Base-by-base conservation (phyloP, 495 filamentous ascomycete genomes). In the Xylaria scruposa region DNA sequence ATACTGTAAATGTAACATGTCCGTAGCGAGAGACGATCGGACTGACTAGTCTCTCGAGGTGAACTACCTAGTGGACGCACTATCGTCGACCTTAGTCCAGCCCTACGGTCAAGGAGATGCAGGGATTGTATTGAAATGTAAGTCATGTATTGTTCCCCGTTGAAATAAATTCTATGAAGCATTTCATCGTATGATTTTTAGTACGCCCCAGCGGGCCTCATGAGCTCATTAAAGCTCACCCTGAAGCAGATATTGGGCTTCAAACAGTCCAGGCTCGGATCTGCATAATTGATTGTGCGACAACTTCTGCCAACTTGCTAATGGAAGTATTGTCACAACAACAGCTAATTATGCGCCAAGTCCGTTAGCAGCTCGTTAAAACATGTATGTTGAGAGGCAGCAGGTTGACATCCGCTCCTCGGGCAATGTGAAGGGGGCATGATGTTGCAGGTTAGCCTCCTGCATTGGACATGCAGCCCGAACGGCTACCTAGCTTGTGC, bases 401-500 rank as follows among this genome's bases (percentile, higher is more conserved):
- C n/a, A 26, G 33, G 47, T 19, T 13, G 10, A 56, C 1, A 42
- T 56, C 24, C 10, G 21, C 29, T 42, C 21, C n/a, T 67, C 29
- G 46, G 63, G 44, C 40, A 36, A 26, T 26, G 56, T 54, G 7
- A 33, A 67, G 47, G 65, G 62, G 49, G 33, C 31, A 42, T 44
- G 26, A 47, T 67, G 65, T 67, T 54, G 65, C 65, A 67, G 65
- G 65, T 29, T 56, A 13, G 19, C 36, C 29, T 67, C 65, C 49
- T 67, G 65, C 65, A 67, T 67, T 54, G 64, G 40, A 42, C 42
- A 56, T 67, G 65, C 65, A 67, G 49, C 33, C 17, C n/a, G 49
- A 49, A 56, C 33, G 65, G 65, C 17, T n/a, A n/a, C n/a, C n/a
- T 42, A 51, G 47, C 36, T 56, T 67, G 36, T 29, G 47, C 49